These are phyloP conservation scores for Asterophora lycoperdoides DNA, from an alignment of 768 basidiomycete species.

Conservation along the genomic window DNA sequence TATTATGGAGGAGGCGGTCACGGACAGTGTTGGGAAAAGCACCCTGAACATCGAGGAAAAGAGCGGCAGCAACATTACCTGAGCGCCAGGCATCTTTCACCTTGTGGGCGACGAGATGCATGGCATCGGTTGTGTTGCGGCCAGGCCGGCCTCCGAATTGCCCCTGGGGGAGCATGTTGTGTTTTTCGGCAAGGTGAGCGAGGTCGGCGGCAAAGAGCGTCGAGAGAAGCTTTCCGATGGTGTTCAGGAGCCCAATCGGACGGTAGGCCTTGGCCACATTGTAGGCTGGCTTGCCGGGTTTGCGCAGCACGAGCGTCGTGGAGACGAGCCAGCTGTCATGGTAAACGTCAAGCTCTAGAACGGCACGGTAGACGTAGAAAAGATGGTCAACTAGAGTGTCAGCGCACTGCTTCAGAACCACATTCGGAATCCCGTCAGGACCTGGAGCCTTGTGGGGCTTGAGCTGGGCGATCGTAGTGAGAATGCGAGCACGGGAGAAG, in stretches of 20 bases:
- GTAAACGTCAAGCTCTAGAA: slow-evolving; percentile 23
- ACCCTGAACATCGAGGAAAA: slow-evolving; percentile 40
- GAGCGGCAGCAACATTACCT: slow-evolving; percentile 28
- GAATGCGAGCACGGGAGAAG: slow-evolving; percentile 4
- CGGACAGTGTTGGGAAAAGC: slow-evolving; percentile 39
- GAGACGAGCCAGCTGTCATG: slow-evolving; percentile 25
- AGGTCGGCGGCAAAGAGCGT: slow-evolving; percentile 22
- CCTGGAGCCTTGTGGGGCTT: slow-evolving; percentile 26
- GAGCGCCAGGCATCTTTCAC: slow-evolving; percentile 37
- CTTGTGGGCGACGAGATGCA: slow-evolving; percentile 26
- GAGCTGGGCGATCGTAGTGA: slow-evolving; percentile 13
- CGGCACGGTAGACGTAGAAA: slow-evolving; percentile 21
- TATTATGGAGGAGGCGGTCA: slow-evolving; percentile 27
- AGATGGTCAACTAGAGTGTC: slow-evolving; percentile 13
- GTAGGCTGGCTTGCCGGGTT: slow-evolving; percentile 35
- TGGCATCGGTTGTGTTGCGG: slow-evolving; percentile 31
- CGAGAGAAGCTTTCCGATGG: slow-evolving; percentile 25
- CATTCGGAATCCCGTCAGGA: slow-evolving; percentile 18
- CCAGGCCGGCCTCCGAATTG: slow-evolving; percentile 27
- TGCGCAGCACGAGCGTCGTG: slow-evolving; percentile 27
- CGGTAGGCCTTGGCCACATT: slow-evolving; percentile 26
- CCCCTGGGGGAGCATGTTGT: slow-evolving; percentile 27
- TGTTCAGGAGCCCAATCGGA: slow-evolving; percentile 33
- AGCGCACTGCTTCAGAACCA: slow-evolving; percentile 16
- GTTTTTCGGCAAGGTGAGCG: slow-evolving; percentile 21